A percentile compares a stretch with the other conserved stretches of the same genome.
These are phyloP conservation scores for Naganishia randhawae DNA, from an alignment of 768 basidiomycete species.

Conservation along the genomic window DNA sequence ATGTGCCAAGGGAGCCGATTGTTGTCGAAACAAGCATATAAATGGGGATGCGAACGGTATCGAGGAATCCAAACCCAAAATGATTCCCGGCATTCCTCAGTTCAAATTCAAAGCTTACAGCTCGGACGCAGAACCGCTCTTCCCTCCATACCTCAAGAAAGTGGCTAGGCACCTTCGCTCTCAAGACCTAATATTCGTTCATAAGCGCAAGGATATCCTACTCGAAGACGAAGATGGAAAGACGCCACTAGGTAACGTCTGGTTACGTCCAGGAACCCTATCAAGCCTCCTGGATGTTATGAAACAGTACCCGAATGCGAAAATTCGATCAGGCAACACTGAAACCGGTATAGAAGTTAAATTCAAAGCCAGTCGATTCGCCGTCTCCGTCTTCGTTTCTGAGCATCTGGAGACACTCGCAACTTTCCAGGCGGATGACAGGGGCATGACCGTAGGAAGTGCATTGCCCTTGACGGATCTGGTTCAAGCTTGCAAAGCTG, in stretches of 20 bases:
- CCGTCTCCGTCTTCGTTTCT: conserved; percentile 36
- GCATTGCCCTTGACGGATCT: conserved; percentile 27
- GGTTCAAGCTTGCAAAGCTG: conserved; percentile 21
- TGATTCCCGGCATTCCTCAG: conserved; percentile 31
- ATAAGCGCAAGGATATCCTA: conserved; percentile 24
- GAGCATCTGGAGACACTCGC: conserved; percentile 27
- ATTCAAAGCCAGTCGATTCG: conserved; percentile 34
- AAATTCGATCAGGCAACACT: conserved; percentile 35
- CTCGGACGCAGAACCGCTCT: conserved; percentile 38
- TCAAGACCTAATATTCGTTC: conserved; percentile 24
- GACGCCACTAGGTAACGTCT: conserved; percentile 25
- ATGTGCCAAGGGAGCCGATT: conserved; percentile 37
- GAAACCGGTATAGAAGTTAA: conserved; percentile 40
- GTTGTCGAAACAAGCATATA: conserved; percentile 33
- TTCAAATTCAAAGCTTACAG: conserved; percentile 42
- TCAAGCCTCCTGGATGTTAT: conserved; percentile 33
- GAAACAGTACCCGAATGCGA: conserved; percentile 31
- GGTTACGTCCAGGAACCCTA: conserved; percentile 38
- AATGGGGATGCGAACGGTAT: not conserved
- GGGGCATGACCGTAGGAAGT: conserved; percentile 24
- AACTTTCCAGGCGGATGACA: conserved; percentile 10
- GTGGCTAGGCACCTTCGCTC: conserved; percentile 1
- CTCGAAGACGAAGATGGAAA: conserved; percentile 26
- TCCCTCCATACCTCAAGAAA: conserved; percentile 35
- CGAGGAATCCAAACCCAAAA: conserved; percentile 3